phyloP scores from a whole-genome alignment of 305 asterid species.

The Solanum chacoense region DNA sequence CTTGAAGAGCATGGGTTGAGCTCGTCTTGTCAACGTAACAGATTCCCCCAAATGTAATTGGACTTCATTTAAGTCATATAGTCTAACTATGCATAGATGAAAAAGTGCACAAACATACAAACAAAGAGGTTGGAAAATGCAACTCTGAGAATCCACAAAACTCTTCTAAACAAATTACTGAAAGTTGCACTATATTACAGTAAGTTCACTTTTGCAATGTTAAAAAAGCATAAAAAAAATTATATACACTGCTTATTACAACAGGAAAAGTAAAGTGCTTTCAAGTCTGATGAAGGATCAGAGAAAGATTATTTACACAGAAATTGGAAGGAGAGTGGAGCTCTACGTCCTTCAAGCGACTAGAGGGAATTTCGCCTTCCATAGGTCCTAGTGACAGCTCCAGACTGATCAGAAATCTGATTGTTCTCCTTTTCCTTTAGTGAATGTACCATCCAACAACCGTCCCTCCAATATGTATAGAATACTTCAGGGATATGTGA shows the following conservation, averaged over 20 bases:
- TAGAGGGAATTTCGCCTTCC: constrained; percentile 13
- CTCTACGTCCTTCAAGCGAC: neutral
- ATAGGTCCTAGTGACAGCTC: constrained; percentile 6
- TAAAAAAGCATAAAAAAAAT: neutral
- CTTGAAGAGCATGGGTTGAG: neutral
- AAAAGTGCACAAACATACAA: neutral
- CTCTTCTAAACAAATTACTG: neutral
- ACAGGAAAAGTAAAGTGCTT: neutral
- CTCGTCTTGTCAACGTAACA: neutral
- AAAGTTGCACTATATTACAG: neutral
- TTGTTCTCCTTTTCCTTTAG: constrained; percentile 4
- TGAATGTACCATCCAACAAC: constrained; percentile 21
- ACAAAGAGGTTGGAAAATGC: neutral
- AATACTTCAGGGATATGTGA: constrained; percentile 20
- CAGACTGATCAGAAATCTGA: neutral
- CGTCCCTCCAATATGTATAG: constrained; percentile 20
- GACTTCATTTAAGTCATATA: neutral
- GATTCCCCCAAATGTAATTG: neutral
- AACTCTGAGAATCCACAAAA: neutral
- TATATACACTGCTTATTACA: neutral
- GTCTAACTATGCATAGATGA: neutral
- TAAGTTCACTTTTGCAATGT: neutral
- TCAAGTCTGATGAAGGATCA: neutral
- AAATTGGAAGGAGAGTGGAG: neutral
- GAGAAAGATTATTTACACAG: neutral